These are phyloP conservation scores for Chlorella sp. DNA, from an alignment of 139 green algal species.

Conservation along the genomic window DNA sequence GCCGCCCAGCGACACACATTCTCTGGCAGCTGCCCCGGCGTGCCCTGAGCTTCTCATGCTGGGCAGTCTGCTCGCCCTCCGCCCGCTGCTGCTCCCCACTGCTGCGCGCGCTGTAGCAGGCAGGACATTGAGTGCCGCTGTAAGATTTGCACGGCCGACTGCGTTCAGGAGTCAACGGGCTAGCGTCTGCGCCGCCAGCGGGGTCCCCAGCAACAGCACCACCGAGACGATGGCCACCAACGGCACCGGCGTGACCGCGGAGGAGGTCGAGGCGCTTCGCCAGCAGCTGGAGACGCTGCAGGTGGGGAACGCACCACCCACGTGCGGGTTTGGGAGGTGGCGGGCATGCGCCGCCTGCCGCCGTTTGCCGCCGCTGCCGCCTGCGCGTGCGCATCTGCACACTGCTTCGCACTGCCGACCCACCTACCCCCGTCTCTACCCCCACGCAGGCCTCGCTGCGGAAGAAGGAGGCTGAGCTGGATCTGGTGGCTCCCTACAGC, in stretches of 20 bases:
- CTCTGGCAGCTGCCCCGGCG: no score
- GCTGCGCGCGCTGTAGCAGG: not conserved
- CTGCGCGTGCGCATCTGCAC: not conserved
- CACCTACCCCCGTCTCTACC: not conserved
- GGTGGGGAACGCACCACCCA: conserved; percentile 35
- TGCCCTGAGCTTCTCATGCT: not conserved
- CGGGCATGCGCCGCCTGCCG: not conserved
- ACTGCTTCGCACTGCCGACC: not conserved
- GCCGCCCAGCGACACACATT: no score
- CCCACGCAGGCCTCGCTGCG: conserved; percentile 47
- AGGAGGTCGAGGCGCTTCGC: conserved; percentile 56
- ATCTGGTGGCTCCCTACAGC: conserved; percentile 62
- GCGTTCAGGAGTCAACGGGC: no score
- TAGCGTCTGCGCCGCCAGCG: no score
- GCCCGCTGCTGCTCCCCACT: conserved; percentile 2
- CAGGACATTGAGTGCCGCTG: not conserved
- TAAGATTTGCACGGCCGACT: not conserved
- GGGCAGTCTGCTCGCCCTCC: conserved; percentile 9
- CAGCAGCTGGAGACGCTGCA: conserved; percentile 62
- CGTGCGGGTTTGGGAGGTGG: not conserved
- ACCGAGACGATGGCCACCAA: conserved; percentile 26
- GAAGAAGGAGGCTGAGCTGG: conserved; percentile 47
- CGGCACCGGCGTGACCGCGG: conserved; percentile 11
- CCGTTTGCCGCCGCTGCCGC: not conserved
- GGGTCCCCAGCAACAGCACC: not conserved